These are phyloP conservation scores for Hyphopichia homilentoma DNA, from an alignment of 805 yeast species.

Conservation along the genomic window DNA sequence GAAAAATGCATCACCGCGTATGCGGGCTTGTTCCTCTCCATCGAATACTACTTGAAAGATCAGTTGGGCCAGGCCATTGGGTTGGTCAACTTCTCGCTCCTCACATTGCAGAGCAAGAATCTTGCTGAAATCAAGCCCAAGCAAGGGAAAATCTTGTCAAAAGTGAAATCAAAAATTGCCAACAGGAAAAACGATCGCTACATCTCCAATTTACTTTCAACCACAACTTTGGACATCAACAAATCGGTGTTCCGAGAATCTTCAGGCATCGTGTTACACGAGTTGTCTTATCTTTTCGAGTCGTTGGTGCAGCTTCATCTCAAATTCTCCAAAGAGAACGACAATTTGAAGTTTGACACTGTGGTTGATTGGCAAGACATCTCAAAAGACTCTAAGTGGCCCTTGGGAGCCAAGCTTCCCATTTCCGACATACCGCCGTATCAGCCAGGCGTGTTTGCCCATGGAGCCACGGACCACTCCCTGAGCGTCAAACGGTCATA, in stretches of 20 bases:
- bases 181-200: slow-evolving; percentile 28
- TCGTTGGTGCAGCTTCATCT: slow-evolving; percentile 35
- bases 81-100: slow-evolving; percentile 32
- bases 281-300: slow-evolving; percentile 38
- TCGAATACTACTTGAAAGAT: slow-evolving; percentile 43
- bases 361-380: slow-evolving; percentile 34
- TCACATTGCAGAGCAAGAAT: slow-evolving; percentile 33
- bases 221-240: slow-evolving; percentile 30
- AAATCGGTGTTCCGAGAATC: slow-evolving; percentile 31
- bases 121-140: slow-evolving; percentile 10
- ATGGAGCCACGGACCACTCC: no score
- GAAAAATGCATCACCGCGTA: slow-evolving; percentile 38
- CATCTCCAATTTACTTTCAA: slow-evolving; percentile 28
- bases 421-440: slow-evolving; percentile 21
- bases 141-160: slow-evolving; percentile 10
- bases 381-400: slow-evolving; percentile 40
- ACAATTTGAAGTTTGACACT: slow-evolving; percentile 32
- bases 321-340: slow-evolving; percentile 43
- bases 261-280: slow-evolving; percentile 33
- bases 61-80: slow-evolving; percentile 47
- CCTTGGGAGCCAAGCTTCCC: slow-evolving; percentile 36
- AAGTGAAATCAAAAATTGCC: slow-evolving; percentile 23
- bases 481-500: no score
- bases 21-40: slow-evolving; percentile 41
- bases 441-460: slow-evolving; percentile 14